Evolutionary conservation across 441 rosid genomes (phyloP).

Genomic region (Eutrema salsugineum): DNA sequence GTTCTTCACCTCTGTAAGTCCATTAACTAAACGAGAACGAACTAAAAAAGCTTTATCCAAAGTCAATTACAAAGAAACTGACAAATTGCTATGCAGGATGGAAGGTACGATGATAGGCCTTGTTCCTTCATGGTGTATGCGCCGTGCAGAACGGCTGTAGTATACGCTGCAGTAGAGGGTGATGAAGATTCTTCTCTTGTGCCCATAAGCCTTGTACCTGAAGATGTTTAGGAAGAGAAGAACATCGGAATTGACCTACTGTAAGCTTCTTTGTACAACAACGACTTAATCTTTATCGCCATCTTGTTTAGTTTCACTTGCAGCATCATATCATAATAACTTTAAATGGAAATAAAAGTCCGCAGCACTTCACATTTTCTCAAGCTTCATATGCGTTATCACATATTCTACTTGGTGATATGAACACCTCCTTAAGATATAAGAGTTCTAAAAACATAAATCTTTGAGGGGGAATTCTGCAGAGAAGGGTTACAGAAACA

Average conservation of each 20-base stretch:
- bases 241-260: constrained; percentile 1
- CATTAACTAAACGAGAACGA: not conserved
- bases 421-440: not conserved
- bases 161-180: constrained; percentile 66
- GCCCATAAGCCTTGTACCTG: constrained; percentile 19
- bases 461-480: not conserved
- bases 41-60: not conserved
- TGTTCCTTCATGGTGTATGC: constrained; percentile 76
- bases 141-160: constrained; percentile 86
- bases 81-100: constrained; percentile 52
- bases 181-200: constrained; percentile 19
- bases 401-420: not conserved
- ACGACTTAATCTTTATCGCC: not conserved
- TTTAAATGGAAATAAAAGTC: not conserved
- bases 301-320: constrained; percentile 25
- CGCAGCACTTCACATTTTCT: not conserved
- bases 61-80: not conserved
- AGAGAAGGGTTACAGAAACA: not conserved
- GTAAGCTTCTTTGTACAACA: constrained; percentile 30
- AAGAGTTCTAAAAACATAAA: not conserved
- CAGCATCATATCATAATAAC: constrained; percentile 12
- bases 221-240: constrained; percentile 16
- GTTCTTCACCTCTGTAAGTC: constrained; percentile 74
- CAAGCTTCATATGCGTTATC: not conserved
- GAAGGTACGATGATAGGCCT: constrained; percentile 73